Evolutionary conservation across 805 yeast genomes (phyloP).

Genomic region (Candida silvatica): DNA sequence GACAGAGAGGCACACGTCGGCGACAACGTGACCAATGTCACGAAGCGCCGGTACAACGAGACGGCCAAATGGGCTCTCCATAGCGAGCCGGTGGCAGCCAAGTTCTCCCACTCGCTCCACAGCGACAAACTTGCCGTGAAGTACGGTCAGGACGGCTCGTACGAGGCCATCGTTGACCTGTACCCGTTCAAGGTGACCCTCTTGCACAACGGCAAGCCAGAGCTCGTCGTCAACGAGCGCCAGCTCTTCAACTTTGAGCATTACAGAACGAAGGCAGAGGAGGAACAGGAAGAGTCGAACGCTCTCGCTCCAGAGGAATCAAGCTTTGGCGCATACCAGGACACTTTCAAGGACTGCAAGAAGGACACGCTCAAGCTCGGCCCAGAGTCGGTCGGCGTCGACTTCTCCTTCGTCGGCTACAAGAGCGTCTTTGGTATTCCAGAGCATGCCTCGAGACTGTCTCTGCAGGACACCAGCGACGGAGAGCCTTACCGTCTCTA

Average conservation of each 20-base stretch:
- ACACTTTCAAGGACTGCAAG: slow-evolving; percentile 58
- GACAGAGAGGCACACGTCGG: slow-evolving; percentile 22
- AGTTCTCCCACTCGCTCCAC: slow-evolving; percentile 16
- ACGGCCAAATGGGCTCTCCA: slow-evolving; percentile 53
- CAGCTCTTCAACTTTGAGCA: slow-evolving; percentile 80
- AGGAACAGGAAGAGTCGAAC: slow-evolving; percentile 25
- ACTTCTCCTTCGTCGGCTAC: slow-evolving; percentile 55
- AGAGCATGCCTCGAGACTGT: slow-evolving; percentile 82
- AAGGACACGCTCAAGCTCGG: slow-evolving; percentile 67
- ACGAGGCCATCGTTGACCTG: slow-evolving; percentile 33
- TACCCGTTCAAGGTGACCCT: slow-evolving; percentile 45
- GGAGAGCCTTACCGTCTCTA: slow-evolving; percentile 77
- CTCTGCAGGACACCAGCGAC: slow-evolving; percentile 58
- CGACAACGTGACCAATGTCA: slow-evolving; percentile 3
- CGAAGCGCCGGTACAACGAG: slow-evolving; percentile 44
- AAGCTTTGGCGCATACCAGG: slow-evolving; percentile 58
- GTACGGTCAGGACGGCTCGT: slow-evolving; percentile 38
- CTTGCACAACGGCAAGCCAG: slow-evolving; percentile 32
- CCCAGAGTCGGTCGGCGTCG: slow-evolving; percentile 85
- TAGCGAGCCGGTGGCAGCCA: slow-evolving; percentile 12
- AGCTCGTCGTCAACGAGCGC: slow-evolving; percentile 59
- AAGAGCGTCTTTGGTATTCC: slow-evolving; percentile 86
- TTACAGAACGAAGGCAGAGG: slow-evolving; percentile 41
- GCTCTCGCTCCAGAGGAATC: slow-evolving; percentile 52
- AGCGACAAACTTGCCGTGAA: slow-evolving; percentile 12